Percentiles rank a stretch among this genome's conserved stretches.
phyloP scores from a whole-genome alignment of 352 stramenopile species.

The Pythium vanterpoolii region DNA sequence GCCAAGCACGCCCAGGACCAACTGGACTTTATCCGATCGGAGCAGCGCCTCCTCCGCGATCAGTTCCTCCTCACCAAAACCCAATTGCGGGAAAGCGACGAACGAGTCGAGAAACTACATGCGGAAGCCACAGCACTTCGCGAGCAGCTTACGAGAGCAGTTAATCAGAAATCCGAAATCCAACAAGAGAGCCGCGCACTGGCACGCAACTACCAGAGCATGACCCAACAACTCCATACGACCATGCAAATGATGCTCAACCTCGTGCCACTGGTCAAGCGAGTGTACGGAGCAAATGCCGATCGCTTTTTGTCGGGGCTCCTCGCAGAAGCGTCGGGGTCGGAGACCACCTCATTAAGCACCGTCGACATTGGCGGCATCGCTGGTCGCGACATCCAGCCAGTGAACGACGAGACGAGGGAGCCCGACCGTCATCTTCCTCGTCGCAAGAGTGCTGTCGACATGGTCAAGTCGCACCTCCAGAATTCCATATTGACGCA shows the following conservation, averaged over 20 bases:
- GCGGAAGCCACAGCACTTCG: conserved; percentile 31
- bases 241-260: conserved; percentile 74
- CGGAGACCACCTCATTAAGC: conserved; percentile 14
- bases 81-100: conserved; percentile 45
- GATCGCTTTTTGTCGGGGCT: conserved; percentile 60
- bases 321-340: conserved; percentile 44
- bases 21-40: conserved; percentile 59
- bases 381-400: background rate
- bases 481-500: conserved; percentile 51
- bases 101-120: conserved; percentile 30
- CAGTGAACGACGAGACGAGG: background rate
- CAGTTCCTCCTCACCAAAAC: conserved; percentile 49
- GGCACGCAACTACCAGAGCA: conserved; percentile 62
- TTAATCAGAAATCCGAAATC: conserved; percentile 50
- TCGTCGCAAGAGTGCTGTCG: conserved; percentile 28
- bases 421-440: background rate
- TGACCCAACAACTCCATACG: conserved; percentile 70
- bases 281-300: conserved; percentile 57
- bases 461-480: conserved; percentile 47
- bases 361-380: conserved; percentile 17
- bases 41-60: conserved; percentile 42
- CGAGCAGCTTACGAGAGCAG: conserved; percentile 31
- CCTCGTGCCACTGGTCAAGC: conserved; percentile 44
- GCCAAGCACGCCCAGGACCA: conserved; percentile 57
- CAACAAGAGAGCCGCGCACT: conserved; percentile 54